These are phyloP conservation scores for Capronia americana DNA, from an alignment of 2,329 filamentous ascomycete species.

Conservation along the genomic window DNA sequence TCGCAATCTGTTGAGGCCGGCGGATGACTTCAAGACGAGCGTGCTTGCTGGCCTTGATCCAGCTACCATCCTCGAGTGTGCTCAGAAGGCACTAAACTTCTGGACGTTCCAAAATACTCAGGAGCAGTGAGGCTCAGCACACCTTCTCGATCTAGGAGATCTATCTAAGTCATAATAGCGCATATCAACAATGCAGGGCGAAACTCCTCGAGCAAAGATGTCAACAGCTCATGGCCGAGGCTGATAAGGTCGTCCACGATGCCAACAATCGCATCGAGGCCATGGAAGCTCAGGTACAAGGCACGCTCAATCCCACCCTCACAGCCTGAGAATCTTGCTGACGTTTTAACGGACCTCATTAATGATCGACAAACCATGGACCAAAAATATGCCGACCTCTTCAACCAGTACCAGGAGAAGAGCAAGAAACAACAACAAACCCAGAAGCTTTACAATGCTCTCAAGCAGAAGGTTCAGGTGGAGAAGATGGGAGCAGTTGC, in stretches of 20 bases:
- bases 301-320: slow-evolving; percentile 48
- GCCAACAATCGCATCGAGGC: slow-evolving; percentile 74
- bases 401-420: slow-evolving; percentile 72
- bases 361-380: slow-evolving; percentile 68
- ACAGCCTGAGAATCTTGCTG: slow-evolving; percentile 41
- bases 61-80: slow-evolving; percentile 83
- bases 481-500: slow-evolving; percentile 62
- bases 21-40: slow-evolving; percentile 88
- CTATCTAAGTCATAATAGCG: slow-evolving; percentile 53
- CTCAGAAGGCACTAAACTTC: slow-evolving; percentile 77
- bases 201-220: slow-evolving; percentile 77
- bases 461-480: slow-evolving; percentile 63
- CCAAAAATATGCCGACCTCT: slow-evolving; percentile 75
- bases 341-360: slow-evolving; percentile 58
- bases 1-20: slow-evolving; percentile 73
- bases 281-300: slow-evolving; percentile 68
- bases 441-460: slow-evolving; percentile 65
- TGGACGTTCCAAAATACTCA: slow-evolving; percentile 87
- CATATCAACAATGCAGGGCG: slow-evolving; percentile 77
- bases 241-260: slow-evolving; percentile 76
- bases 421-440: slow-evolving; percentile 70
- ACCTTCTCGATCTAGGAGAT: neutral
- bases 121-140: slow-evolving; percentile 67
- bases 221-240: slow-evolving; percentile 65
- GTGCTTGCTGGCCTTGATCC: slow-evolving; percentile 83